These are phyloP conservation scores for Aspergillus ibericus DNA, from an alignment of 2,329 filamentous ascomycete genomes.

Conservation along the genomic window DNA sequence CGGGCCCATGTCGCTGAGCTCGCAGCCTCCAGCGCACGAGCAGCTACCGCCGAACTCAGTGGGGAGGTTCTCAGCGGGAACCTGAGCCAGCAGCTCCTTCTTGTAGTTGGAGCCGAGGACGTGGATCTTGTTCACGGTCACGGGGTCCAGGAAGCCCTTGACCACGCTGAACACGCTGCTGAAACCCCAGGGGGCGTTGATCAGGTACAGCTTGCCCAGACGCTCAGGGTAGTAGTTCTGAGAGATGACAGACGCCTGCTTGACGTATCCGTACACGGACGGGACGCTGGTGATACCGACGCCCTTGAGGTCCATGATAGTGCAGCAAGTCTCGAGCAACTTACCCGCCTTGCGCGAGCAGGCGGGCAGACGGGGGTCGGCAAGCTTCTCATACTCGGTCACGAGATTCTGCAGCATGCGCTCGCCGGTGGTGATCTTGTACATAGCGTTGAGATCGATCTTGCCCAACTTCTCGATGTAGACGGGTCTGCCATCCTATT, in stretches of 20 bases:
- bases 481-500: slow-evolving; percentile 86
- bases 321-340: slow-evolving; percentile 96
- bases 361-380: slow-evolving; percentile 88
- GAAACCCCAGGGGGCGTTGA: slow-evolving; percentile 98
- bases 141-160: slow-evolving; percentile 93
- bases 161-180: slow-evolving; percentile 79
- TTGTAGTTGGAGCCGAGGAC: slow-evolving; percentile 81
- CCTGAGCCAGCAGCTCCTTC: slow-evolving; percentile 77
- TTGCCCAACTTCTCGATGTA: slow-evolving; percentile 97
- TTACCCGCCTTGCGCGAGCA: slow-evolving; percentile 89
- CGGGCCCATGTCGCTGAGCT: slow-evolving; percentile 83
- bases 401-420: slow-evolving; percentile 97
- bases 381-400: slow-evolving; percentile 94
- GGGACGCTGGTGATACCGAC: slow-evolving; percentile 79
- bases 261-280: slow-evolving; percentile 85
- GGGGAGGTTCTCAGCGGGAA: slow-evolving; percentile 87
- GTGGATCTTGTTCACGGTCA: slow-evolving; percentile 95
- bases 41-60: slow-evolving; percentile 82
- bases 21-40: slow-evolving; percentile 77
- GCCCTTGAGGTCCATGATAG: slow-evolving; percentile 96
- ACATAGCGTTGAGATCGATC: slow-evolving; percentile 85
- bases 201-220: slow-evolving; percentile 91
- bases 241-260: slow-evolving; percentile 80
- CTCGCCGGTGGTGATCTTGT: slow-evolving; percentile 87
- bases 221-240: slow-evolving; percentile 99